Evolutionary conservation across 2,329 filamentous ascomycete genomes (phyloP).

Genomic region (Colletotrichum sp.): DNA sequence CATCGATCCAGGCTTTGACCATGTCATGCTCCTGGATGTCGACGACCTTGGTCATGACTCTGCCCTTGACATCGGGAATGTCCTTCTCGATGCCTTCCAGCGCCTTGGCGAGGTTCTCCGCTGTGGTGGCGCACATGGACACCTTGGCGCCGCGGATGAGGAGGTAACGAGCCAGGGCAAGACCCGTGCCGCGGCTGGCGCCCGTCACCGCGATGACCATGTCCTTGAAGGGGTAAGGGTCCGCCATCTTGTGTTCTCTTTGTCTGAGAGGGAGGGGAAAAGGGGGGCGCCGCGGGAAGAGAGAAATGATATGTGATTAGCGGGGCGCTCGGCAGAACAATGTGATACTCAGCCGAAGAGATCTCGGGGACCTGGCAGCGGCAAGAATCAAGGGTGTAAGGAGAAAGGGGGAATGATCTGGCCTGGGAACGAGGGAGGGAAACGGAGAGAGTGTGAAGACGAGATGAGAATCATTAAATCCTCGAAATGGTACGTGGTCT

Average conservation of each 20-base stretch:
- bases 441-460: not conserved
- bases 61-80: constrained; percentile 26
- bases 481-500: not conserved
- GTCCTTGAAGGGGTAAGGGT: constrained; percentile 22
- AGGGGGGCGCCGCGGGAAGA: not conserved
- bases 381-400: not conserved
- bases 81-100: constrained; percentile 26
- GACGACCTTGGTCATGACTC: constrained; percentile 28
- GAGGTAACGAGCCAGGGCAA: constrained; percentile 22
- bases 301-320: not conserved
- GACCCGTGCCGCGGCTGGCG: constrained; percentile 19
- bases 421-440: not conserved
- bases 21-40: constrained; percentile 35
- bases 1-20: constrained; percentile 37
- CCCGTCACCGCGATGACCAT: constrained; percentile 26
- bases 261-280: not conserved
- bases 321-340: not conserved
- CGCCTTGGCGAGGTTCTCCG: constrained; percentile 29
- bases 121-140: constrained; percentile 32
- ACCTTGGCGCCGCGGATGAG: constrained; percentile 34
- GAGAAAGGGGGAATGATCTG: not conserved
- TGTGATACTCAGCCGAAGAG: not conserved
- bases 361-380: not conserved
- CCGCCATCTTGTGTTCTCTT: constrained; percentile 21
- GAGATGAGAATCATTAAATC: not conserved